Evolutionary conservation across 257 asterid species (phyloP), one percentile per base, ranked within the genome.

Genomic region (Capsicum rhomboideum): DNA sequence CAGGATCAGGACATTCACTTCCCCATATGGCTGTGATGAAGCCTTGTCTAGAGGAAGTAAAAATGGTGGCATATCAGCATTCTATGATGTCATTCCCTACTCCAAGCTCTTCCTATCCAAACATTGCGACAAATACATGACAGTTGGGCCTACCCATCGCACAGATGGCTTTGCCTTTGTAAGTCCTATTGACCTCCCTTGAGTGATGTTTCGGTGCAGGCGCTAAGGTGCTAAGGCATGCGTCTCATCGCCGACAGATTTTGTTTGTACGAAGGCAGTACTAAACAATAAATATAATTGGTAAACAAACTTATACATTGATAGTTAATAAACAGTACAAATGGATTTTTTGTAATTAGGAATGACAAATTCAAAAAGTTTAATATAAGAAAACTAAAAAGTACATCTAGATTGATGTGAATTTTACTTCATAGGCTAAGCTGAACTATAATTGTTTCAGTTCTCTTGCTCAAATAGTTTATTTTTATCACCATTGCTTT

Each of bases 1-100:
- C 23, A 74, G 80, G 80, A 23, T 74, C 34, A 74, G 59, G 80
- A 74, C 80, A 74, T 74, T 46, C 80, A 74, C 80, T 21, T 74
- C 80, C 40, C 59, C 80, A 46, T 14, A 74, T 23, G 80, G 46
- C 23, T 74, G 80, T 23, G 58, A 74, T 23, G 80, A 46, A 74
- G 80, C 59, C 8, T 74, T 74, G 59, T 23, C 80, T 46, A 74
- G 16, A 74, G 80, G 80, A 46, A 74, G 80, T 46, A 74, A 74
- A 74, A 23, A 49, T 74, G 80, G 80, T 74, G 80, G 80, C 80
- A 74, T 74, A 44, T 74, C 80, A 74, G 80, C 80, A 74, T 74
- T 46, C 80, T 74, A 44, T 14, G 80, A 74, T 26, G 80, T 74
- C 80, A 74, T 74, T 74, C 80, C 80, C 59, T 74, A 46, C 80